These are phyloP conservation scores for Trichoderma afroharzianum DNA, from an alignment of 2,329 filamentous ascomycete genomes.

Conservation along the genomic window DNA sequence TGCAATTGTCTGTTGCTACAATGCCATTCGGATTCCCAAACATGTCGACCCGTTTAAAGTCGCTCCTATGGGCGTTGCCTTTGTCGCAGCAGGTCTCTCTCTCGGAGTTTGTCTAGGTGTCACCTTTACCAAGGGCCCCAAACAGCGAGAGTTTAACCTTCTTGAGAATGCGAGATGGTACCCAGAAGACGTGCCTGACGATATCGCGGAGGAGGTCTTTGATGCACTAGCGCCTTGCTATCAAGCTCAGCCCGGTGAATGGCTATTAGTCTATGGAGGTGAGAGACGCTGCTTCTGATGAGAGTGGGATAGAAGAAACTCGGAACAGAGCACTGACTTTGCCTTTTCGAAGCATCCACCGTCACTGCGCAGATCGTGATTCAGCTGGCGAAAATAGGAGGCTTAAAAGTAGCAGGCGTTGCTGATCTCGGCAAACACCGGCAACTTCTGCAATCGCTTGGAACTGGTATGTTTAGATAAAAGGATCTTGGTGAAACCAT, in stretches of 20 bases:
- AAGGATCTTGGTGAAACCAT: not conserved
- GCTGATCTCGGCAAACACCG: not conserved
- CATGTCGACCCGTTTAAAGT: constrained; percentile 14
- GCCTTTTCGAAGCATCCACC: constrained; percentile 1
- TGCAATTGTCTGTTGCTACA: constrained; percentile 14
- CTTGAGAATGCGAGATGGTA: not conserved
- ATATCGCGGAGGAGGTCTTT: constrained; percentile 10
- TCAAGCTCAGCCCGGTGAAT: constrained; percentile 14
- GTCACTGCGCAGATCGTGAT: not conserved
- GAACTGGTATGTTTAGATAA: not conserved
- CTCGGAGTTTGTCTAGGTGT: constrained; percentile 11
- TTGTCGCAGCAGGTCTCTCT: constrained; percentile 1
- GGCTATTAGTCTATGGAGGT: constrained; percentile 13
- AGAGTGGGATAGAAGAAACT: not conserved
- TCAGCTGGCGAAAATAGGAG: constrained; percentile 10
- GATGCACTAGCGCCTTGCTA: constrained; percentile 8
- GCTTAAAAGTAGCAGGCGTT: constrained; percentile 7
- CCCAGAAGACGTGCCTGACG: constrained; percentile 14
- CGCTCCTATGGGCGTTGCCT: constrained; percentile 12
- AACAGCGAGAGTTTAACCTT: constrained; percentile 10
- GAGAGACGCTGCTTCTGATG: not conserved
- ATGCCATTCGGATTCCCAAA: constrained; percentile 13
- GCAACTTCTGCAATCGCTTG: not conserved
- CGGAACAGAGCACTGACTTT: not conserved
- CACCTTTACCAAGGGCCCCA: constrained; percentile 2